Base-by-base conservation (phyloP, 2,329 filamentous ascomycete genomes). In the Colletotrichum zoysiae region DNA sequence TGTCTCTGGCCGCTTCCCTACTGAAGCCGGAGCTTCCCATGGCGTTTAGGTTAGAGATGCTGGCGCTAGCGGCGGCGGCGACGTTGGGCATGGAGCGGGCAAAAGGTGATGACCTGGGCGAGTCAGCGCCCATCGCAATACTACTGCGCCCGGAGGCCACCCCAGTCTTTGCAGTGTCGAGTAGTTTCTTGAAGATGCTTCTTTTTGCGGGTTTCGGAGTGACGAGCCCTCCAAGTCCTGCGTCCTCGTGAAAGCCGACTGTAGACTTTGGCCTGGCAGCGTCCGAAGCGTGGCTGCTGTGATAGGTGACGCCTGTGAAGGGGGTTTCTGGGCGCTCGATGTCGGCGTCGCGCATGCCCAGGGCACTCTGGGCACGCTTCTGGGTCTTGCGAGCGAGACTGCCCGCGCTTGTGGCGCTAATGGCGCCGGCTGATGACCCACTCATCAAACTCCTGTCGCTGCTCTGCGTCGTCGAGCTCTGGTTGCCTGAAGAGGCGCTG, bases 331-430 rank as follows among this genome's bases (percentile, higher is more conserved):
- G 88, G 26, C 90, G 85, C 53, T 87, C 87, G 30, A 79, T 73
- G 23, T 89, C 88, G 77, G 83, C 82, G 20, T 89, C 89, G 33
- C 88, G 86, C 67, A 88, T 86, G 51, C 89, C 91, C 75, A 93
- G 81, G 3, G 90, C 89, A 77, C 91, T 94, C 74, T 90, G 89
- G 20, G 91, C 86, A 73, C 91, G 79, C 75, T 81, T 78, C n/a
- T 86, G 81, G 78, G 91, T 92, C 78, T 93, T 93, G 73, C 95
- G 90, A 40, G 95, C 95, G 74, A 97, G 90, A 82, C 95, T 98
- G 65, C 95, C 96, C 20, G 96, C 96, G 82, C 96, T 98, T 20
- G 96, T 98, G 62, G 95, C 93, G 80, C 95, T 98, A 81, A 98
- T 94, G 16, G 89, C 95, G 62, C 95, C 91, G 0, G 96, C 96